Evolutionary conservation across 257 asterid genomes (phyloP), one percentile per base, ranked within the genome.

Genomic region (Fraxinus cuspidata): DNA sequence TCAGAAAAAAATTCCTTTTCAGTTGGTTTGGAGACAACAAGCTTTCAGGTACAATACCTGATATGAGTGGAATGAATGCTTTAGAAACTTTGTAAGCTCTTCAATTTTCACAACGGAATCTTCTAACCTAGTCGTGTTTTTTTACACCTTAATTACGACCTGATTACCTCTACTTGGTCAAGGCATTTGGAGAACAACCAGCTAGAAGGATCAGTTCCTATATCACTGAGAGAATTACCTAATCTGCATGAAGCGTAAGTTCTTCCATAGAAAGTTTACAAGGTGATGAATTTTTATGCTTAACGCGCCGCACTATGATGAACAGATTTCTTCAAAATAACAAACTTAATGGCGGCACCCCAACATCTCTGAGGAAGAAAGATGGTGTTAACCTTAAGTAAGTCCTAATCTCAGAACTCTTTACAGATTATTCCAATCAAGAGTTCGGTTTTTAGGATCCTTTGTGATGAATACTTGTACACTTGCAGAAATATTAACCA

Each of bases 121-220:
- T 8, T 23, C 68, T 60, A 60, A 60, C 3, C 18, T 60, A 21
- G 15, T 60, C 68, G 2, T 11, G 15, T 25, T 60, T 23, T 7
- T n/a, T 42, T 15, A 13, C 42, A 16, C 8, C 34, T 65, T 66
- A 10, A 71, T 40, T 28, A 49, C 27, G 5, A 37, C 71, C 3
- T 31, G 67, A 64, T 47, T 47, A 65, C 8, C 6, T 65, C 70
- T 2, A 74, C 35, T 74, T 42, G 42, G 13, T 72, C 66, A 77
- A 94, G 97, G 85, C 97, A 91, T 82, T 86, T 94, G 77, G 95
- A 92, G 89, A 88, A 91, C 84, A 94, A 94, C 71, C 90, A 84
- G 56, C 79, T 94, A 5, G 90, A 87, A 74, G 97, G 97, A 71
- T 11, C 84, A 25, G 82, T 94, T 63, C 97, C 96, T 4, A 85